Percentiles rank a stretch among this genome's conserved stretches.
Conservation (phyloP, 352 stramenopile species). For the Aphanomyces cochlioides region DNA sequence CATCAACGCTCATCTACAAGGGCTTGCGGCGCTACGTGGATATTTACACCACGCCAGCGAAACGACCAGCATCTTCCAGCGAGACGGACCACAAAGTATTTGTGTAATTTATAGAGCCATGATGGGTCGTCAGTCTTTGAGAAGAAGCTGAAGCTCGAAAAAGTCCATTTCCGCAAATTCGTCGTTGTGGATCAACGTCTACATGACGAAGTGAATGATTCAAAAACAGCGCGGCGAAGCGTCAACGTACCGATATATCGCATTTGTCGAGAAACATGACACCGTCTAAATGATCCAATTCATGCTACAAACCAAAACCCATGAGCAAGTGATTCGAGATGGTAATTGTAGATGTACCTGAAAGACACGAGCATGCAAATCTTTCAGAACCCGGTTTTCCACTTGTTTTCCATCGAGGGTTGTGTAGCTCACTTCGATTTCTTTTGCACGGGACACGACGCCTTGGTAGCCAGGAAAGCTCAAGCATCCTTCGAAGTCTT, state of each 20-base stretch:
- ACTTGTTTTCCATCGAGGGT: slow-evolving; percentile 44
- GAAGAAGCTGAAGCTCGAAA: slow-evolving; percentile 55
- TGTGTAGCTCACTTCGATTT: slow-evolving; percentile 66
- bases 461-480: slow-evolving; percentile 78
- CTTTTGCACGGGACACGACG: slow-evolving; percentile 53
- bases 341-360: not conserved
- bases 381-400: slow-evolving; percentile 53
- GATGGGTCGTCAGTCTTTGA: slow-evolving; percentile 32
- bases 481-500: slow-evolving; percentile 83
- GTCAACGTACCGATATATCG: slow-evolving; percentile 10
- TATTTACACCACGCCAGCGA: not conserved
- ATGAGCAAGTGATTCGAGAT: not conserved
- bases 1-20: not conserved
- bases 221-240: not conserved
- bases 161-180: slow-evolving; percentile 69
- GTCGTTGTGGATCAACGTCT: slow-evolving; percentile 59
- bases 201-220: not conserved
- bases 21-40: not conserved
- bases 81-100: not conserved
- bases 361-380: slow-evolving; percentile 63
- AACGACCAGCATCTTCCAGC: too few relatives aligned
- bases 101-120: slow-evolving; percentile 3
- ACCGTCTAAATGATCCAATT: slow-evolving; percentile 30
- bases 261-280: slow-evolving; percentile 29
- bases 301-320: not conserved